Conservation (phyloP, 73 alveolate species). For the Tetrahymena borealis region DNA sequence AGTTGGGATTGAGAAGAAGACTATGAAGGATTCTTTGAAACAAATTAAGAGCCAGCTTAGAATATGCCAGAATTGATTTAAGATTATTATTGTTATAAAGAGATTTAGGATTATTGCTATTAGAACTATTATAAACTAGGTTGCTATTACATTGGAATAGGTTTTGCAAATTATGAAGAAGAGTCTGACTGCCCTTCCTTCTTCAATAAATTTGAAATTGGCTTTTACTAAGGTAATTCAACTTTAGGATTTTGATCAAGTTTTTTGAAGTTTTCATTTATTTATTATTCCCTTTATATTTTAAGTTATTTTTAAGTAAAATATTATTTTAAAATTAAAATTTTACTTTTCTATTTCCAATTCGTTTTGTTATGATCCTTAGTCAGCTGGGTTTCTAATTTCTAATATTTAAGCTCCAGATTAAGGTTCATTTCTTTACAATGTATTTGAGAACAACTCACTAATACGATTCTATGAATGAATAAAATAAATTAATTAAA, state of each 20-base stretch:
- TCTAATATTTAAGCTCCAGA: background rate
- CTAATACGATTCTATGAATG: slow-evolving; percentile 4
- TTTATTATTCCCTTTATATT: background rate
- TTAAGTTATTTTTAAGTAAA: background rate
- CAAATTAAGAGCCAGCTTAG: background rate
- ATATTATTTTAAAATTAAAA: background rate
- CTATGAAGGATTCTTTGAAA: background rate
- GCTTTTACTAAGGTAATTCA: background rate
- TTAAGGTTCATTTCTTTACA: slow-evolving; percentile 6
- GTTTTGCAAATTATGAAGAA: background rate
- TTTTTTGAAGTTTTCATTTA: background rate
- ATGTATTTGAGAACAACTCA: slow-evolving; percentile 46
- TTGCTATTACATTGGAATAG: background rate
- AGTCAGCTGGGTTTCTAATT: background rate
- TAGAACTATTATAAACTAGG: background rate
- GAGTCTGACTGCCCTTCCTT: background rate
- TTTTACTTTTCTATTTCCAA: background rate
- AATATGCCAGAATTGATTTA: background rate
- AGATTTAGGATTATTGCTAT: background rate
- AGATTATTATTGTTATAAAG: background rate
- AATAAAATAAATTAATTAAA: background rate
- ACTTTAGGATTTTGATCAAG: background rate
- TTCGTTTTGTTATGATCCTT: background rate
- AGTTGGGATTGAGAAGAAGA: background rate
- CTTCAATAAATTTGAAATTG: background rate